phyloP scores from a whole-genome alignment of 192 early-diverging fungal species.

The Backusella morwellensis region DNA sequence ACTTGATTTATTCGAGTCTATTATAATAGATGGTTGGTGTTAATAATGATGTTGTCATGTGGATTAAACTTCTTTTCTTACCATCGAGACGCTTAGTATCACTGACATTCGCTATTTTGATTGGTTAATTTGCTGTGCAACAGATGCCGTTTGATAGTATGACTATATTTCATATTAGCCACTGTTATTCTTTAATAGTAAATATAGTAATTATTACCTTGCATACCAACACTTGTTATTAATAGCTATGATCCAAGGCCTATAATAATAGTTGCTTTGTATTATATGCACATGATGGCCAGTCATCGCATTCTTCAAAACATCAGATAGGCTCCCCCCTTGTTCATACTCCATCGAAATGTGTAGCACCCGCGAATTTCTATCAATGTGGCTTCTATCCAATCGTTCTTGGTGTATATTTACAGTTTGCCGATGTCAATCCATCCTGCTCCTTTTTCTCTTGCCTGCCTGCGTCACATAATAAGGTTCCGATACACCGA shows the following conservation, averaged over 20 bases:
- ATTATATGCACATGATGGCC: constrained; percentile 49
- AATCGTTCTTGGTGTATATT: too few species aligned
- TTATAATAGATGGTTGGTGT: neutral
- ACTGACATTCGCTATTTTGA: constrained; percentile 62
- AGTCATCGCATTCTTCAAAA: constrained; percentile 66
- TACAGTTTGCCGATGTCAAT: too few species aligned
- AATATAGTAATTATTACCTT: constrained; percentile 30
- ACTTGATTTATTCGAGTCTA: constrained; percentile 27
- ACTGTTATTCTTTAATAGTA: too few species aligned
- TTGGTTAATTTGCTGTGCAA: constrained; percentile 38
- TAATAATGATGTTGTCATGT: neutral
- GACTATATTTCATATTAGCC: constrained; percentile 37
- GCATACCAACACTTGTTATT: constrained; percentile 68
- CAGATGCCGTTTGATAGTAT: constrained; percentile 42
- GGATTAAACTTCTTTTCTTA: constrained; percentile 14
- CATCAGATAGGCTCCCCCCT: constrained; percentile 50
- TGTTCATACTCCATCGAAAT: too few species aligned
- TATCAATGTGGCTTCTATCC: too few species aligned
- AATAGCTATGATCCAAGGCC: constrained; percentile 58
- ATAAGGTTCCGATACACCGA: too few species aligned
- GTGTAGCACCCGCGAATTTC: too few species aligned
- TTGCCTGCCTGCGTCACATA: too few species aligned
- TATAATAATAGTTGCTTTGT: constrained; percentile 60
- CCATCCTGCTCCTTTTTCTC: too few species aligned
- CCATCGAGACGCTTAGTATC: constrained; percentile 59